Percentiles rank a stretch among this genome's conserved stretches.
Evolutionary conservation across 768 basidiomycete genomes (phyloP).

Genomic region (Podaxis pistillaris): DNA sequence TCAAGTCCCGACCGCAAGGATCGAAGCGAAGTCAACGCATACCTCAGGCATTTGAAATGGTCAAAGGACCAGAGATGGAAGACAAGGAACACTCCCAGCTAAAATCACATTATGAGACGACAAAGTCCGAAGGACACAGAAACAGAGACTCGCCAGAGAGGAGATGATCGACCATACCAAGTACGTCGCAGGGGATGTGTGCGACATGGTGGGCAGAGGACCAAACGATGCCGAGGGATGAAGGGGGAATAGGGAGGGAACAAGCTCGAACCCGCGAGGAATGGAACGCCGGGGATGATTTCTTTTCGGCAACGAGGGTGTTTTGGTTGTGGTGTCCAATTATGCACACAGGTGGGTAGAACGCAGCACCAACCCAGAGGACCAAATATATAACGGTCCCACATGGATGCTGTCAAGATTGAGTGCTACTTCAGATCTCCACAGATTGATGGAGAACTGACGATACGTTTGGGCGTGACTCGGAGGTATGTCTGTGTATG

Average conservation of each 20-base stretch:
- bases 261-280: constrained; percentile 5
- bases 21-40: constrained; percentile 17
- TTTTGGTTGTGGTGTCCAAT: background rate
- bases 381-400: background rate
- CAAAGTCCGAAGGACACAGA: background rate
- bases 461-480: background rate
- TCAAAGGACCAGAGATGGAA: constrained; percentile 83
- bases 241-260: background rate
- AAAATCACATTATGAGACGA: background rate
- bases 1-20: background rate
- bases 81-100: constrained; percentile 64
- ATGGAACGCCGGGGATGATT: background rate
- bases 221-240: background rate
- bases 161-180: constrained; percentile 31
- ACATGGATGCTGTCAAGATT: constrained; percentile 1
- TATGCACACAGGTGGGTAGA: background rate
- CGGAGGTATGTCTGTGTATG: background rate
- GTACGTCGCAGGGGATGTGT: constrained; percentile 9
- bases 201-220: constrained; percentile 2
- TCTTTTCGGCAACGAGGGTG: background rate
- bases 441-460: background rate
- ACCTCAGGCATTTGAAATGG: constrained; percentile 72
- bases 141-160: constrained; percentile 39
- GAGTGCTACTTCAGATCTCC: background rate
- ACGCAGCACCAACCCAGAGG: background rate